phyloP scores from a whole-genome alignment of 331 rosid species.

The Erythrophleum ivorense region DNA sequence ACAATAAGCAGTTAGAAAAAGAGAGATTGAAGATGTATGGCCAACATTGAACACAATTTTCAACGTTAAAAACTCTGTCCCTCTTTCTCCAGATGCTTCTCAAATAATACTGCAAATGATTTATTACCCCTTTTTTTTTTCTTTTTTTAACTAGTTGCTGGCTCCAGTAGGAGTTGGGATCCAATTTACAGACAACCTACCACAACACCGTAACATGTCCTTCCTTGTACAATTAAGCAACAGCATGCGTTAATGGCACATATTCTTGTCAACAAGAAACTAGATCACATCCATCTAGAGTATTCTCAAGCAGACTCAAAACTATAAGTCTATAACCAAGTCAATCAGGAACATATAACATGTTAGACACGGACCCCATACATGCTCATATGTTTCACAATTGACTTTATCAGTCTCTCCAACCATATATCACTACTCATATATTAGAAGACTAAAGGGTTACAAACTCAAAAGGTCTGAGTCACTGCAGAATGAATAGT shows the following conservation, averaged over 20 bases:
- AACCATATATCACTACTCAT: neutral
- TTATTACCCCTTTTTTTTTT: too few relatives aligned
- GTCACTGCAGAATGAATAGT: conserved; percentile 22
- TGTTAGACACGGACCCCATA: neutral
- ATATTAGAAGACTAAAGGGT: neutral
- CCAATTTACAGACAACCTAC: neutral
- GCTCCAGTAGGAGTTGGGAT: neutral
- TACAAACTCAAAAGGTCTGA: conserved; percentile 31
- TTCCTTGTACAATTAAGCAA: neutral
- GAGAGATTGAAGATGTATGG: too few relatives aligned
- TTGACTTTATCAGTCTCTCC: neutral
- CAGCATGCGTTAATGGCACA: neutral
- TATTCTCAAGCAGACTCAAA: too few relatives aligned
- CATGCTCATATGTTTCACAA: neutral
- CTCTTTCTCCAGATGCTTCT: too few relatives aligned
- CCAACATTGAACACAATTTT: too few relatives aligned
- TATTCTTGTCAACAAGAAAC: neutral
- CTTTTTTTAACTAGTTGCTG: too few relatives aligned
- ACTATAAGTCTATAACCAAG: too few relatives aligned
- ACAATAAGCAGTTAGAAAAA: too few relatives aligned
- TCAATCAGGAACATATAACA: neutral
- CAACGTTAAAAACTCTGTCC: too few relatives aligned
- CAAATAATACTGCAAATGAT: too few relatives aligned
- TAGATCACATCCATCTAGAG: neutral
- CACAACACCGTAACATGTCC: conserved; percentile 13